phyloP scores from a whole-genome alignment of 1,284 basidiomycete genomes.

The Kwoniella shivajii region DNA sequence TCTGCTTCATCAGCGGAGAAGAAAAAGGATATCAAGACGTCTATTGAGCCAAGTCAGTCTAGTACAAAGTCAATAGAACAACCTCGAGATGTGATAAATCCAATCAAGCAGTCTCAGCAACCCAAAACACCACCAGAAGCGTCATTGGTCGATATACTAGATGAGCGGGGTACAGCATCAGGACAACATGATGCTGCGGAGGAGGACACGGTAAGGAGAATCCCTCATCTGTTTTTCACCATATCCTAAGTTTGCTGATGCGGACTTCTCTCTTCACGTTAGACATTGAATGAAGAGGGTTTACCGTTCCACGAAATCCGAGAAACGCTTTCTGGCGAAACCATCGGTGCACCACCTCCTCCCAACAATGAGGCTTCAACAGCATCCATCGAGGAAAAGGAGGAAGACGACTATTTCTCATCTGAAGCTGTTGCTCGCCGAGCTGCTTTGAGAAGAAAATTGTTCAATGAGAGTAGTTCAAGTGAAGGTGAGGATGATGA shows the following conservation, averaged over 20 bases:
- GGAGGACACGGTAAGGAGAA: neutral
- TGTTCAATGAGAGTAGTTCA: constrained; percentile 35
- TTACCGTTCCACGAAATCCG: constrained; percentile 50
- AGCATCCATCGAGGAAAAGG: constrained; percentile 1
- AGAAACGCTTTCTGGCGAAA: constrained; percentile 38
- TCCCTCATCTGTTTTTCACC: neutral
- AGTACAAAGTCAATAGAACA: too few species aligned
- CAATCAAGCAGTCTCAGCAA: too few species aligned
- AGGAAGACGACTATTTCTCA: constrained; percentile 39
- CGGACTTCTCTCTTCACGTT: neutral
- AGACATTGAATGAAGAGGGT: constrained; percentile 44
- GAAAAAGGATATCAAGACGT: neutral
- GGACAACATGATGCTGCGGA: neutral
- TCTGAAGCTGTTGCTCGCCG: constrained; percentile 35
- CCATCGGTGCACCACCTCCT: constrained; percentile 30
- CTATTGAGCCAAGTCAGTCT: too few species aligned
- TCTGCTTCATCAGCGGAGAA: neutral
- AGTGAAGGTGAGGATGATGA: constrained; percentile 23
- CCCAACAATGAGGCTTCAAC: constrained; percentile 10
- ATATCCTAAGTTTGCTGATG: neutral
- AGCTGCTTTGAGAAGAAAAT: constrained; percentile 28
- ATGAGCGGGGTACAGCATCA: constrained; percentile 3
- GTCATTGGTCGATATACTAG: constrained; percentile 8
- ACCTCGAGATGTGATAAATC: too few species aligned
- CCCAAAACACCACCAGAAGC: neutral